Conservation (phyloP, 768 basidiomycete genomes). For the Dacryopinax spathularia region DNA sequence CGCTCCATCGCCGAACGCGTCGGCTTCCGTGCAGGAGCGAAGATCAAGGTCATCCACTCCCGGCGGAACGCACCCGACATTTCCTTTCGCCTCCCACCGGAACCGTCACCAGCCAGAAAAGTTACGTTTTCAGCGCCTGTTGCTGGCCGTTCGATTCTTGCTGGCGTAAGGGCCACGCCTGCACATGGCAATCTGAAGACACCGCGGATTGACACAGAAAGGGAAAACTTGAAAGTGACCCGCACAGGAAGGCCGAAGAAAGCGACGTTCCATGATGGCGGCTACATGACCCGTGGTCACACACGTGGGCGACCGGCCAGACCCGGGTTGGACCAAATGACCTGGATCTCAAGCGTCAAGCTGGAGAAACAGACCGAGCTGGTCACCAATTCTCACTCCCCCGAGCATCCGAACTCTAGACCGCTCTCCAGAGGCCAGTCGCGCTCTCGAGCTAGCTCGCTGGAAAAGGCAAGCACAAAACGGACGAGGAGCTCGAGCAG, state of each 20-base stretch:
- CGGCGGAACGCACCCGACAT: slow-evolving; percentile 3
- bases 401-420: not conserved
- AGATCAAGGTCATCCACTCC: slow-evolving; percentile 11
- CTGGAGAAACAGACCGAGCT: slow-evolving; percentile 30
- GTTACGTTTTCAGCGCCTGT: slow-evolving; percentile 7
- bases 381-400: not conserved
- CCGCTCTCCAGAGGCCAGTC: not conserved
- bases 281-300: slow-evolving; percentile 36
- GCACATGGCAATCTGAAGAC: not conserved
- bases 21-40: slow-evolving; percentile 11
- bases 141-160: slow-evolving; percentile 6
- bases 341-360: slow-evolving; percentile 62
- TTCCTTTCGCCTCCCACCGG: slow-evolving; percentile 2
- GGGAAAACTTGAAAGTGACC: not conserved
- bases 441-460: not conserved
- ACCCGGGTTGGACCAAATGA: slow-evolving; percentile 46
- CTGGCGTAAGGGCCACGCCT: slow-evolving; percentile 6
- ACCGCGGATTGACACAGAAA: not conserved
- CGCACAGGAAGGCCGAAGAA: not conserved
- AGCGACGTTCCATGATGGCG: slow-evolving; percentile 9
- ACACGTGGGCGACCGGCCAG: slow-evolving; percentile 35
- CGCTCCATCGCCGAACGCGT: slow-evolving; percentile 42
- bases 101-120: slow-evolving; percentile 1
- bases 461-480: not conserved
- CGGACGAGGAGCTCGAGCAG: not conserved